These are phyloP conservation scores for Spergularia marina DNA, from an alignment of 148 eudicot genomes.

Conservation along the genomic window DNA sequence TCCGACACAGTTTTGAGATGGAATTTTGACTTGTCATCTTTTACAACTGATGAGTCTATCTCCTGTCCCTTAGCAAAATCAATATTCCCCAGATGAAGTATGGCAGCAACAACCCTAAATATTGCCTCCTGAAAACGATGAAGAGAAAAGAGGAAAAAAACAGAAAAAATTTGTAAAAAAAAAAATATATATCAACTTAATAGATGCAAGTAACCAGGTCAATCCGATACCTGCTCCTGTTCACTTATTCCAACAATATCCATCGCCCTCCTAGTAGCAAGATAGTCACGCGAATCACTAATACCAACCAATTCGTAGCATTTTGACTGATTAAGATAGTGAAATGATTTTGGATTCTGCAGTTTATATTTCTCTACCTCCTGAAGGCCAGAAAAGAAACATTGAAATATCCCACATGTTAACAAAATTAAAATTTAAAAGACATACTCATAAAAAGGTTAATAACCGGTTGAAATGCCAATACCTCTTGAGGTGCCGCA, in stretches of 20 bases:
- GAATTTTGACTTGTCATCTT: slow-evolving; percentile 85
- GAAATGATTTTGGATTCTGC: slow-evolving; percentile 73
- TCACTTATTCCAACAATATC: slow-evolving; percentile 91
- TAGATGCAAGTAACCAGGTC: not conserved
- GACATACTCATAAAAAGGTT: not conserved
- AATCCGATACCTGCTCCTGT: slow-evolving; percentile 52
- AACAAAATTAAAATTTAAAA: slow-evolving; percentile 1
- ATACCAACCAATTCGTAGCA: slow-evolving; percentile 80
- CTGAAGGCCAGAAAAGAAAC: slow-evolving; percentile 41
- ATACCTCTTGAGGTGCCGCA: slow-evolving; percentile 98
- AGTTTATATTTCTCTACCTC: slow-evolving; percentile 77
- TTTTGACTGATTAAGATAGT: slow-evolving; percentile 91
- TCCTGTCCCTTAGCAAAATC: slow-evolving; percentile 92
- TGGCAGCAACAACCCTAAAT: slow-evolving; percentile 95
- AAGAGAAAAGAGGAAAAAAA: slow-evolving; percentile 2
- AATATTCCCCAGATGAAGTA: slow-evolving; percentile 96
- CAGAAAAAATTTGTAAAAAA: not conserved
- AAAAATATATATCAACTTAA: slow-evolving; percentile 6
- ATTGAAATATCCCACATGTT: slow-evolving; percentile 1
- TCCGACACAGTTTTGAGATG: slow-evolving; percentile 85
- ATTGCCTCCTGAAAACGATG: slow-evolving; percentile 77
- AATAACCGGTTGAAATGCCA: not conserved
- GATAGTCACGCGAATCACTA: slow-evolving; percentile 86
- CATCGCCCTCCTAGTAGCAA: slow-evolving; percentile 97
- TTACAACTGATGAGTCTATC: slow-evolving; percentile 83